Evolutionary conservation across 2,329 filamentous ascomycete genomes (phyloP).

Genomic region (Fusarium nodosum): DNA sequence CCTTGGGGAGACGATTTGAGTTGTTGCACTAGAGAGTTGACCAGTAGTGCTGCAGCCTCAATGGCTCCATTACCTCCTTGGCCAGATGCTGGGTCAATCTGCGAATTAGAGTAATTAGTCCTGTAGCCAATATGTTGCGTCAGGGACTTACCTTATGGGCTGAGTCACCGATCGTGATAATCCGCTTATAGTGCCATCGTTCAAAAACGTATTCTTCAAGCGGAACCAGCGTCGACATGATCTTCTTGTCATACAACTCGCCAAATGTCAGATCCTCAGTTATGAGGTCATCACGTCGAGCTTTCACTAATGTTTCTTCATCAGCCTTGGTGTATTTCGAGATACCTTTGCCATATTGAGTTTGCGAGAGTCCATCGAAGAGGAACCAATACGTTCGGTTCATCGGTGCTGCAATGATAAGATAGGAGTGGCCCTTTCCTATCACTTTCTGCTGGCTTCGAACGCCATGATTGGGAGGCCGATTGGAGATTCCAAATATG

Average conservation of each 20-base stretch:
- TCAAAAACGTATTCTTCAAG: background rate
- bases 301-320: background rate
- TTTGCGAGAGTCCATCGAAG: background rate
- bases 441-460: background rate
- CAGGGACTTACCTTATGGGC: background rate
- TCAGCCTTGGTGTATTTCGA: background rate
- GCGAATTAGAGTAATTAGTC: background rate
- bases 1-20: background rate
- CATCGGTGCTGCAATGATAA: background rate
- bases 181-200: background rate
- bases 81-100: background rate
- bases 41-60: background rate
- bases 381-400: background rate
- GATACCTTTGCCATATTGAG: background rate
- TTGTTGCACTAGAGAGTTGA: background rate
- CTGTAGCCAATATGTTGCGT: accelerated
- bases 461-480: background rate
- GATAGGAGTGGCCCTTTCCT: background rate
- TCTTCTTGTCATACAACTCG: background rate
- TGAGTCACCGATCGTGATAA: background rate
- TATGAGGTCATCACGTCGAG: background rate
- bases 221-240: background rate
- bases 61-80: background rate
- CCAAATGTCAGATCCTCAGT: background rate
- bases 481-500: background rate